Percentiles rank a stretch among this genome's conserved stretches.
Evolutionary conservation across 257 asterid genomes (phyloP).

Genomic region (Solanum boliviense): DNA sequence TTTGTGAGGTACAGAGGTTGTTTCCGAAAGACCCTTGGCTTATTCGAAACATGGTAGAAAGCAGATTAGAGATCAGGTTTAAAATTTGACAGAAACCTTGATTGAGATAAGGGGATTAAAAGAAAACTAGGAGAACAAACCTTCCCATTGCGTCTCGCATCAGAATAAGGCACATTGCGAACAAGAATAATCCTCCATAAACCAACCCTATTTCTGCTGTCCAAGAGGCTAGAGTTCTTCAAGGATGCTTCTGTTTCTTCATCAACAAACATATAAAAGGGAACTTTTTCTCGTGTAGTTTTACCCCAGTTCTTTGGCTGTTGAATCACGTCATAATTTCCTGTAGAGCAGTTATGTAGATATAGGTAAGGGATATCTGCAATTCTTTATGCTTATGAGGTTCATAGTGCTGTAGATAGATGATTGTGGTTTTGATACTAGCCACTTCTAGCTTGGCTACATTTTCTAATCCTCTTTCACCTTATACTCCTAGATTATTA

Average conservation of each 20-base stretch:
- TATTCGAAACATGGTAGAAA: background rate
- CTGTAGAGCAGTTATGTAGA: conserved; percentile 21
- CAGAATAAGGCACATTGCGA: conserved; percentile 73
- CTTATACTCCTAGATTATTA: background rate
- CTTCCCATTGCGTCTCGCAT: conserved; percentile 92
- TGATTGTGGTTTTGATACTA: background rate
- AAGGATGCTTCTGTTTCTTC: conserved; percentile 77
- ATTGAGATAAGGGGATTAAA: background rate
- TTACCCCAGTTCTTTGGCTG: conserved; percentile 69
- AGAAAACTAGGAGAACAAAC: conserved; percentile 25
- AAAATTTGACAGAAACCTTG: background rate
- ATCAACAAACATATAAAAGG: conserved; percentile 87
- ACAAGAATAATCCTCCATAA: conserved; percentile 87
- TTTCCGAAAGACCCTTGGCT: background rate
- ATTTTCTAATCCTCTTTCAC: background rate
- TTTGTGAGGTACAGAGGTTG: background rate
- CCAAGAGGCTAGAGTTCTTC: conserved; percentile 53
- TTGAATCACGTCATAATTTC: conserved; percentile 81
- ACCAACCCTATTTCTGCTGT: conserved; percentile 55
- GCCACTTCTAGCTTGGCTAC: background rate
- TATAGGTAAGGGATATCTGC: background rate
- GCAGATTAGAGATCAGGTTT: background rate
- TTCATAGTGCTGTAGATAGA: background rate
- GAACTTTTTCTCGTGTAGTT: conserved; percentile 41
- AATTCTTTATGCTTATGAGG: background rate